Conservation (phyloP, 345 rosid species). For the Linum trigynum region DNA sequence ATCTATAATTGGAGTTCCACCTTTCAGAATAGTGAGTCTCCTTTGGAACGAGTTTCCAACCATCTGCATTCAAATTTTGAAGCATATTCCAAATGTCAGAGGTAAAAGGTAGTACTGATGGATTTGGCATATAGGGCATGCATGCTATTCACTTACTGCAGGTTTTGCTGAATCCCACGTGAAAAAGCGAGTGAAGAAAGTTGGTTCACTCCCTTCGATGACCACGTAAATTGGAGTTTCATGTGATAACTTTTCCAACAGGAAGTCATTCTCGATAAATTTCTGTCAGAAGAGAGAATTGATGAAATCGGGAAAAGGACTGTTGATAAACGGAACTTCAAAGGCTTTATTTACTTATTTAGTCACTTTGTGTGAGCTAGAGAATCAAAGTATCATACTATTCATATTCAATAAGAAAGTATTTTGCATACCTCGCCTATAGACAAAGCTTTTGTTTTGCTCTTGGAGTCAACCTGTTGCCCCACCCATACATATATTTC, state of each 20-base stretch:
- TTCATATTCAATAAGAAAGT: too few relatives aligned
- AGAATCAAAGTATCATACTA: conserved; percentile 7
- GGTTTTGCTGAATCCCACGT: conserved; percentile 87
- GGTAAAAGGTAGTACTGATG: neutral
- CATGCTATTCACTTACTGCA: conserved; percentile 38
- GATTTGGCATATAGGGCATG: conserved; percentile 1
- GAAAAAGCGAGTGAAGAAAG: conserved; percentile 90
- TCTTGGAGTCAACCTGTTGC: conserved; percentile 75
- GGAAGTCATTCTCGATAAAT: conserved; percentile 70
- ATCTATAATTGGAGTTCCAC: conserved; percentile 53
- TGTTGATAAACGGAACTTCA: neutral
- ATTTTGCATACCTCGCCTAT: conserved; percentile 62
- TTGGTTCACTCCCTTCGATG: conserved; percentile 86
- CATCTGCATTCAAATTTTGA: conserved; percentile 46
- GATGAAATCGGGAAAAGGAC: conserved; percentile 3
- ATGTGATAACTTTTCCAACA: conserved; percentile 53
- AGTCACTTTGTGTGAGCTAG: neutral
- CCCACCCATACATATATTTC: conserved; percentile 94
- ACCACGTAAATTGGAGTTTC: conserved; percentile 69
- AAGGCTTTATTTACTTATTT: neutral
- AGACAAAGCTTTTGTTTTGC: conserved; percentile 47
- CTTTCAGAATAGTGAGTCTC: conserved; percentile 74
- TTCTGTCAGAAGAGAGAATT: conserved; percentile 37
- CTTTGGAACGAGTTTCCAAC: conserved; percentile 93
- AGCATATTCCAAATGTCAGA: conserved; percentile 4